Evolutionary conservation across 1,284 basidiomycete species (phyloP).

Genomic region (Rhodotorula mucilaginosa): DNA sequence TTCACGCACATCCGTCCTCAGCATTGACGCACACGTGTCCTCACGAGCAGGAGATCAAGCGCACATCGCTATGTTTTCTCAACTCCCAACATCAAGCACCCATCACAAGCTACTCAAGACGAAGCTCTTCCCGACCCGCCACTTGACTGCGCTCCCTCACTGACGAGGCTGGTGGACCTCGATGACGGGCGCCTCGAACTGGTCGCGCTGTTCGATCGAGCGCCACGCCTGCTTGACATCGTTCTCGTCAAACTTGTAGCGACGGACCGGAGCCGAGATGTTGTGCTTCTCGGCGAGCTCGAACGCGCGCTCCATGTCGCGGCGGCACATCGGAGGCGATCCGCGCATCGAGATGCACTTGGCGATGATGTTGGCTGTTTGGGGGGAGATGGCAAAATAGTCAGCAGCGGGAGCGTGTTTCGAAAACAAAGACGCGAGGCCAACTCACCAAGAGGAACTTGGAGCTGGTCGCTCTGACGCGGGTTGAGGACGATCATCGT

Average conservation of each 20-base stretch:
- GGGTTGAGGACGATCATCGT: conserved; percentile 22
- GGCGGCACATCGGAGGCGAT: not conserved
- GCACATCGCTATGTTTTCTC: too few relatives aligned
- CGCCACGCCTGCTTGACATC: conserved; percentile 13
- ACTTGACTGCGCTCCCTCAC: too few relatives aligned
- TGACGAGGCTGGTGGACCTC: not conserved
- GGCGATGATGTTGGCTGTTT: conserved; percentile 21
- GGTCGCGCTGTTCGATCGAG: conserved; percentile 5
- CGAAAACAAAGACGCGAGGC: too few relatives aligned
- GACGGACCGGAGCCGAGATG: not conserved
- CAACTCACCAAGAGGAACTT: conserved; percentile 19
- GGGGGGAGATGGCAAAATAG: not conserved
- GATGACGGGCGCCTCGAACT: conserved; percentile 7
- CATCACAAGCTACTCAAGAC: too few relatives aligned
- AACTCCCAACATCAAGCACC: too few relatives aligned
- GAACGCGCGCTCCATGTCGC: conserved; percentile 5
- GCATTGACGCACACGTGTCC: too few relatives aligned
- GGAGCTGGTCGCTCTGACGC: not conserved
- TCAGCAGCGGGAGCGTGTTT: not conserved
- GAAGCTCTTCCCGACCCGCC: too few relatives aligned
- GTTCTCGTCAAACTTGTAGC: conserved; percentile 7
- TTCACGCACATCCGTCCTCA: too few relatives aligned
- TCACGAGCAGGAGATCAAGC: too few relatives aligned
- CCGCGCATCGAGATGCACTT: conserved; percentile 15
- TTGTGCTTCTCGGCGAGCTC: conserved; percentile 1